Base-by-base conservation (phyloP, 768 basidiomycete species). In the Termitomyces sp. region DNA sequence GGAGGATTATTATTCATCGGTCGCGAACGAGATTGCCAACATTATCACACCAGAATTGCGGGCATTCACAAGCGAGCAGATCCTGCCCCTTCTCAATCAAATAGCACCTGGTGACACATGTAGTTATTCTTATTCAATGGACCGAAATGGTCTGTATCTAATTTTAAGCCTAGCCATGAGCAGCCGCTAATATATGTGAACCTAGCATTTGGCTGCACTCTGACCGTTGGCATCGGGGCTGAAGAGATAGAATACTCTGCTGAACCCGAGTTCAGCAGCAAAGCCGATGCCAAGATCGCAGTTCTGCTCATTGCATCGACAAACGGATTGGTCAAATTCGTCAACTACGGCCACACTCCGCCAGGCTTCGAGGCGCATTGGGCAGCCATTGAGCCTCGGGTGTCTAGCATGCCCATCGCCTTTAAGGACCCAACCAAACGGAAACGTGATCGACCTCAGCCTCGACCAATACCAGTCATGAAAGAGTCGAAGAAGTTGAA, bases 1-100 rank as follows among this genome's bases (percentile, higher is more conserved):
- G 10, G 85, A 84, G 5, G 71, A 77, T 25, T 85, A 86, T 64
- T 81, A 88, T 48, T 84, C 82, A 17, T 69, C 71, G 4, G 69
- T 86, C 38, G 71, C 72, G 38, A 45, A n/a, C 11, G 31, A 56
- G 31, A 34, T 56, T 17, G 42, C 55, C 10, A 56, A 34, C 55
- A 56, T 56, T 6, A 45, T 56, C 6, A n/a, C 55, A 11, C 55
- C 42, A 32, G 31, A 7, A 20, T 32, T 56, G 32, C 55, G 55
- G n/a, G 31, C 31, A 7, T 45, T 56, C 17, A 42, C 55, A 14
- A 56, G 15, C 31, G 55, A 56, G 31, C 55, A 56, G 15, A 45
- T 56, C 5, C 31, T 56, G 2, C 55, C 55, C 17, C 6, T 56
- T 12, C 42, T 56, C 55, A 45, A 56, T 3, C 31, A 45, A 31